Evolutionary conservation across 164 flowering plant genomes (phyloP).

Genomic region (Akebia trifoliata): DNA sequence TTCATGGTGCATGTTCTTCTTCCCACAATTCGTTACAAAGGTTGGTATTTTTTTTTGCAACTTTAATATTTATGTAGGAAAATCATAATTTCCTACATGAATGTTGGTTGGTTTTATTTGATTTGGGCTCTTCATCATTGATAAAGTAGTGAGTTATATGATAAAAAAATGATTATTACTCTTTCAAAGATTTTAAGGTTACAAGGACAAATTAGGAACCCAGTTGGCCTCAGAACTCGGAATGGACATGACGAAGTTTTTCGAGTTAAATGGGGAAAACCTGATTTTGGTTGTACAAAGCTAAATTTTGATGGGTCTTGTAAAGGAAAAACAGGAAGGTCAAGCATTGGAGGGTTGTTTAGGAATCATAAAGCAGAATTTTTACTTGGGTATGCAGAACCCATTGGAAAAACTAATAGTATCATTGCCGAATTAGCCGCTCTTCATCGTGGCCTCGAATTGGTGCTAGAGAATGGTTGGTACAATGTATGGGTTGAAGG

Average conservation of each 20-base stretch:
- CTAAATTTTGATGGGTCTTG: slow-evolving; percentile 72
- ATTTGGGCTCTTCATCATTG: neutral
- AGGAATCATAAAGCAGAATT: slow-evolving; percentile 66
- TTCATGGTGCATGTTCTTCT: too few relatives aligned
- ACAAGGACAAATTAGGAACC: slow-evolving; percentile 17
- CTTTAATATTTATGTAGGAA: too few relatives aligned
- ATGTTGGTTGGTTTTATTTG: neutral
- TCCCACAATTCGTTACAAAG: too few relatives aligned
- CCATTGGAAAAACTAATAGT: slow-evolving; percentile 54
- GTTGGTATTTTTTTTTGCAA: too few relatives aligned
- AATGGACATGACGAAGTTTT: slow-evolving; percentile 31
- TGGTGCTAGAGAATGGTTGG: slow-evolving; percentile 65
- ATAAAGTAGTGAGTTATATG: neutral
- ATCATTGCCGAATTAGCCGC: slow-evolving; percentile 55
- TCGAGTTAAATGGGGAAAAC: slow-evolving; percentile 60
- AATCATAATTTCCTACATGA: too few relatives aligned
- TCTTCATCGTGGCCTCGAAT: slow-evolving; percentile 55
- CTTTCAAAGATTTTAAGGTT: slow-evolving; percentile 18
- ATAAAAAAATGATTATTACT: slow-evolving; percentile 7
- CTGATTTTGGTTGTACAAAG: slow-evolving; percentile 61
- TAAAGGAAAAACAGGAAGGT: slow-evolving; percentile 34
- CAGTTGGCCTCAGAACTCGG: slow-evolving; percentile 18
- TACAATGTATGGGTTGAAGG: slow-evolving; percentile 66
- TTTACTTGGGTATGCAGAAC: slow-evolving; percentile 62
- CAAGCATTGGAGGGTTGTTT: slow-evolving; percentile 72